Evolutionary conservation across 1,284 basidiomycete genomes (phyloP).

Genomic region (Cronartium ribicola): DNA sequence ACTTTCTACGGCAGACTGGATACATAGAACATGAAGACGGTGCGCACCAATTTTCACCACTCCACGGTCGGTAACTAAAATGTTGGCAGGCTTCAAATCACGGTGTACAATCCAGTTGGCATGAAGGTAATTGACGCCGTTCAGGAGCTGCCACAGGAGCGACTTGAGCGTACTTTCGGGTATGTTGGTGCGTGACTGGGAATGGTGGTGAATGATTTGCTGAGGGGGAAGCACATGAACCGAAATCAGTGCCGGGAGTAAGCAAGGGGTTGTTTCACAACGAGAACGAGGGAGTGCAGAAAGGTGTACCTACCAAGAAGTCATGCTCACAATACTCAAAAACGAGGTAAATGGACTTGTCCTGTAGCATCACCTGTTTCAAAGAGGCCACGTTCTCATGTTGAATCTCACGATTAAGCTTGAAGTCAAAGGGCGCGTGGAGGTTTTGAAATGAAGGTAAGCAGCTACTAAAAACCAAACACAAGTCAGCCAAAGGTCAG

Average conservation of each 20-base stretch:
- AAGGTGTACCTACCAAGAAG: conserved; percentile 65
- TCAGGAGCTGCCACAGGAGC: conserved; percentile 89
- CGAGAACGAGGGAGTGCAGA: not conserved
- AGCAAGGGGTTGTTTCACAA: not conserved
- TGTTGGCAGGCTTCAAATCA: conserved; percentile 97
- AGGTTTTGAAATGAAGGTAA: conserved; percentile 1
- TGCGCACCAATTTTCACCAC: conserved; percentile 85
- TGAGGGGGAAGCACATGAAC: conserved; percentile 49
- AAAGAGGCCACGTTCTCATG: conserved; percentile 90
- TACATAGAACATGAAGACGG: not conserved
- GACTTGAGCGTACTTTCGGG: conserved; percentile 78
- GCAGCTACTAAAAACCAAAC: not conserved
- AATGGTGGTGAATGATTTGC: conserved; percentile 98
- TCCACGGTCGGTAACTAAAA: conserved; percentile 81
- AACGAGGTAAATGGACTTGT: conserved; percentile 97
- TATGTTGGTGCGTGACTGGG: conserved; percentile 75
- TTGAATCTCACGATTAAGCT: conserved; percentile 88
- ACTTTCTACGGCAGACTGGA: not conserved
- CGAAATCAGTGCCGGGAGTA: too few species aligned
- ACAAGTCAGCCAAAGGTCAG: not conserved
- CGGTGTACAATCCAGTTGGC: conserved; percentile 87
- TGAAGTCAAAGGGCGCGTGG: not conserved
- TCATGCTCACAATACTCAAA: conserved; percentile 99
- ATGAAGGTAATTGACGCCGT: conserved; percentile 91
- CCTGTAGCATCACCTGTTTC: conserved; percentile 90